Percentiles rank a stretch among this genome's conserved stretches.
Conservation (phyloP, 2,329 filamentous ascomycete species). For the Colletotrichum scovillei region DNA sequence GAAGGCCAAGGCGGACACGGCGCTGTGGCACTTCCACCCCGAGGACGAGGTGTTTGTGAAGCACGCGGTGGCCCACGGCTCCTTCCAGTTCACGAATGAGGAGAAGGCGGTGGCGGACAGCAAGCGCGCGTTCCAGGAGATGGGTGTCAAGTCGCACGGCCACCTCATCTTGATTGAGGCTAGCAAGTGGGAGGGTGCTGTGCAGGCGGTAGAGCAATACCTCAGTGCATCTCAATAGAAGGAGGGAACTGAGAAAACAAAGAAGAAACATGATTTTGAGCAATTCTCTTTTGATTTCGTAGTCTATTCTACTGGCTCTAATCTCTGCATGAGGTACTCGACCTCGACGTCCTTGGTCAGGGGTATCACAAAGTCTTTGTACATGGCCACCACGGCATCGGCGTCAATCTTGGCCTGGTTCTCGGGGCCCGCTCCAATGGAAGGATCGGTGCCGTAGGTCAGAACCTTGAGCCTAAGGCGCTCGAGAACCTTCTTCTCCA, state of each 20-base stretch:
- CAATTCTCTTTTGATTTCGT: background rate
- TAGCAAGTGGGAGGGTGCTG: constrained; percentile 77
- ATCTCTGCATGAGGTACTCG: constrained; percentile 95
- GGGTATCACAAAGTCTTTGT: constrained; percentile 92
- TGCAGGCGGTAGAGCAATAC: constrained; percentile 82
- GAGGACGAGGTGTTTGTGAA: constrained; percentile 92
- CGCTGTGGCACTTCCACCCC: constrained; percentile 91
- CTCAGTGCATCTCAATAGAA: constrained; percentile 61
- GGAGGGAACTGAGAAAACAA: constrained; percentile 26
- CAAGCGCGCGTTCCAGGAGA: constrained; percentile 93
- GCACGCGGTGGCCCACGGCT: constrained; percentile 76
- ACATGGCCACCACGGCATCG: constrained; percentile 91
- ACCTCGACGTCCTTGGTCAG: constrained; percentile 99
- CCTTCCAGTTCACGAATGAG: constrained; percentile 83
- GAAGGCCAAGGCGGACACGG: constrained; percentile 71
- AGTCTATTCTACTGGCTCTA: constrained; percentile 58
- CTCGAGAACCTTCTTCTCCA: constrained; percentile 93
- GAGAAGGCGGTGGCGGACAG: constrained; percentile 87
- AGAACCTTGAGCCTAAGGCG: constrained; percentile 87
- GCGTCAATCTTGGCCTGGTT: constrained; percentile 86
- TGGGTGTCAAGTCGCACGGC: constrained; percentile 86
- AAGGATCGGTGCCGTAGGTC: constrained; percentile 93
- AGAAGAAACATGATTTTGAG: constrained; percentile 30
- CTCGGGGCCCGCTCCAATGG: constrained; percentile 63
- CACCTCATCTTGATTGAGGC: constrained; percentile 90